A percentile compares a stretch with the other conserved stretches of the same genome.
These are phyloP conservation scores for Colletotrichum coccodes DNA, from an alignment of 2,329 filamentous ascomycete genomes.

Conservation along the genomic window DNA sequence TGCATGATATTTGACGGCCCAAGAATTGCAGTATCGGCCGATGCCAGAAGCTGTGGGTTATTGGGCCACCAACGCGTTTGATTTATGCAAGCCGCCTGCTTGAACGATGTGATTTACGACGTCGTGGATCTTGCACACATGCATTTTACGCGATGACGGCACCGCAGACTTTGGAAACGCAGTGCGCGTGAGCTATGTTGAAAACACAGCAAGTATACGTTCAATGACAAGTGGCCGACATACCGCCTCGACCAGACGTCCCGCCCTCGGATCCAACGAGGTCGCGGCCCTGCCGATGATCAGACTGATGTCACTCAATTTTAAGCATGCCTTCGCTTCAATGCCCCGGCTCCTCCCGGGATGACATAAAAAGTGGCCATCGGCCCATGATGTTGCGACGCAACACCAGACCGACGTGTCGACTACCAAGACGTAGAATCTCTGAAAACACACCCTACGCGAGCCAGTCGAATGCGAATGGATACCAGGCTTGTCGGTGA, in stretches of 20 bases:
- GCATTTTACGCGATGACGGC: background rate
- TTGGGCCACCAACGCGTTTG: background rate
- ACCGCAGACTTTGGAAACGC: background rate
- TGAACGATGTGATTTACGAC: background rate
- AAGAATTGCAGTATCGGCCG: background rate
- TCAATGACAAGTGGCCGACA: background rate
- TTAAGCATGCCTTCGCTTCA: background rate
- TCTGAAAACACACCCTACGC: background rate
- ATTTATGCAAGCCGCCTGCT: background rate
- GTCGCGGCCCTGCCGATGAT: background rate
- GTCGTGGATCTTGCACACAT: too few relatives aligned
- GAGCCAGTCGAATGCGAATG: background rate
- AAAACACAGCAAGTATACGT: background rate
- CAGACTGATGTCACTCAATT: background rate
- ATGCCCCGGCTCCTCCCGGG: constrained; percentile 19
- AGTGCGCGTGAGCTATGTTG: background rate
- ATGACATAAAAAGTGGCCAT: constrained; percentile 20
- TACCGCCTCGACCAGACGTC: background rate
- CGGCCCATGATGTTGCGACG: constrained; percentile 23
- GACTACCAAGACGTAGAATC: too few relatives aligned
- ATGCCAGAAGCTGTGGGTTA: background rate
- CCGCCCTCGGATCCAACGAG: background rate
- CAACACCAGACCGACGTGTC: too few relatives aligned
- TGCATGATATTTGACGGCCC: background rate
- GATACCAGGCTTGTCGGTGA: constrained; percentile 3